phyloP scores from a whole-genome alignment of 2,329 filamentous ascomycete genomes.

The Alternaria tenuissima region DNA sequence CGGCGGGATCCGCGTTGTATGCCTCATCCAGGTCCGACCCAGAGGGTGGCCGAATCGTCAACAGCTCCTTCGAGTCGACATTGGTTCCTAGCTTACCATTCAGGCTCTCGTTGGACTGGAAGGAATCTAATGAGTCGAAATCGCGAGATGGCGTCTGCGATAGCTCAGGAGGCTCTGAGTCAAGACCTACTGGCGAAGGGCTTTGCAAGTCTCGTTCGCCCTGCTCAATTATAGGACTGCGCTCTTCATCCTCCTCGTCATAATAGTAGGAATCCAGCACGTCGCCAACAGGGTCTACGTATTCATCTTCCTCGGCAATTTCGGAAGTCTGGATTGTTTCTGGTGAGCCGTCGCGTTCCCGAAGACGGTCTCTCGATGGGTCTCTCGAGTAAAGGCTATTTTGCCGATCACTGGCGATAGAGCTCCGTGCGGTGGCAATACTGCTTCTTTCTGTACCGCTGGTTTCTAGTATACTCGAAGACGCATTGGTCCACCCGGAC shows the following conservation, averaged over 20 bases:
- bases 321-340: constrained; percentile 37
- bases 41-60: constrained; percentile 23
- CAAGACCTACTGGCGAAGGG: constrained; percentile 29
- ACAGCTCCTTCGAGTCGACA: constrained; percentile 17
- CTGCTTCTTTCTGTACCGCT: constrained; percentile 84
- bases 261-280: constrained; percentile 68
- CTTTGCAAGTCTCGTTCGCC: constrained; percentile 17
- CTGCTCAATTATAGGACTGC: constrained; percentile 20
- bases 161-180: constrained; percentile 34
- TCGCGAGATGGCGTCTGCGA: constrained; percentile 42
- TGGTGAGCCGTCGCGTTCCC: constrained; percentile 42
- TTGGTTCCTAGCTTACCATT: constrained; percentile 15
- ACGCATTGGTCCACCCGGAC: constrained; percentile 65
- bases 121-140: constrained; percentile 34
- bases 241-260: constrained; percentile 54
- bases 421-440: constrained; percentile 80
- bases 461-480: constrained; percentile 64
- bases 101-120: constrained; percentile 33
- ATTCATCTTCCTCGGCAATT: constrained; percentile 43
- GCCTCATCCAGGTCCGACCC: constrained; percentile 16
- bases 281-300: constrained; percentile 66
- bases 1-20: constrained; percentile 8
- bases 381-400: constrained; percentile 56
- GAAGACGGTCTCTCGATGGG: constrained; percentile 34
- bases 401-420: constrained; percentile 65